phyloP scores from a whole-genome alignment of 2,329 filamentous ascomycete species.

The Phyllosticta ampelicida region DNA sequence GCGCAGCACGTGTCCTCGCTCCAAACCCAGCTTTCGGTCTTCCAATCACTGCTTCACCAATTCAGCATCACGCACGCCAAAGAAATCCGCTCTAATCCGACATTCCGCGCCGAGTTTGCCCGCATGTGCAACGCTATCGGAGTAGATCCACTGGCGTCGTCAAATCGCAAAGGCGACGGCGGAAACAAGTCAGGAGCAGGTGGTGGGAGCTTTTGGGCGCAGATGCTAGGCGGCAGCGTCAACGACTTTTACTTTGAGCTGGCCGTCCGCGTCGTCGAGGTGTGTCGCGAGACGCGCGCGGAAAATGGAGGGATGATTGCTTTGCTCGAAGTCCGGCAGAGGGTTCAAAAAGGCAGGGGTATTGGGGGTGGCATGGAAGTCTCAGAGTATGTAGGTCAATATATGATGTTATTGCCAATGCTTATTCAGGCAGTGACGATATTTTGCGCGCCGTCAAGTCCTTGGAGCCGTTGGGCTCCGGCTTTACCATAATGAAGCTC shows the following conservation, averaged over 20 bases:
- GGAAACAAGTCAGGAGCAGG: conserved; percentile 40
- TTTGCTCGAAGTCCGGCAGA: conserved; percentile 66
- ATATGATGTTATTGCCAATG: conserved; percentile 2
- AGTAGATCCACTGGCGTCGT: conserved; percentile 73
- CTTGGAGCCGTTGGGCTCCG: conserved; percentile 74
- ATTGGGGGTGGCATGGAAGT: conserved; percentile 69
- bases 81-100: conserved; percentile 90
- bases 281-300: conserved; percentile 72
- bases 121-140: conserved; percentile 98
- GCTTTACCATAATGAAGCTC: conserved; percentile 75
- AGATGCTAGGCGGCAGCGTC: conserved; percentile 80
- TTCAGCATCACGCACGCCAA: conserved; percentile 91
- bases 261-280: conserved; percentile 87
- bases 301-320: conserved; percentile 92
- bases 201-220: conserved; percentile 73
- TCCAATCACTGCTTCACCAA: conserved; percentile 88
- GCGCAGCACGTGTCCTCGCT: conserved; percentile 75
- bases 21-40: conserved; percentile 87
- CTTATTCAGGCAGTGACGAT: conserved; percentile 54
- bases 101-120: conserved; percentile 92
- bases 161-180: conserved; percentile 33
- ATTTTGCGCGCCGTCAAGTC: conserved; percentile 81
- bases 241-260: conserved; percentile 99
- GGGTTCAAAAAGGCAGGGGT: conserved; percentile 60
- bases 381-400: conserved; percentile 50